These are phyloP conservation scores for Boletus huronensis DNA, from an alignment of 768 basidiomycete genomes.

Conservation along the genomic window DNA sequence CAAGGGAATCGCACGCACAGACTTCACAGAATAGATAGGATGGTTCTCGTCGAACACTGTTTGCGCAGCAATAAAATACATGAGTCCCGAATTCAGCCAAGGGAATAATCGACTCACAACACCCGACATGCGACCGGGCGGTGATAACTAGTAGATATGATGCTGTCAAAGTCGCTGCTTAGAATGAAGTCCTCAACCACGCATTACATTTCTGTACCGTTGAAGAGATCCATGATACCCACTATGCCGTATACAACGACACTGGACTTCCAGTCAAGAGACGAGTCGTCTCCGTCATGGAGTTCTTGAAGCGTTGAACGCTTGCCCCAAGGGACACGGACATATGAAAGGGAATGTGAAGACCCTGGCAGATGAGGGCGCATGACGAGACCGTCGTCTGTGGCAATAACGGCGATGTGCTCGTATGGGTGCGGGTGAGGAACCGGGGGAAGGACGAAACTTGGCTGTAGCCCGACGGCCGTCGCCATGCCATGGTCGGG, in stretches of 20 bases:
- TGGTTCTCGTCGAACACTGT: constrained; percentile 64
- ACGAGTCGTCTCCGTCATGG: constrained; percentile 31
- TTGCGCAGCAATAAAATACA: not conserved
- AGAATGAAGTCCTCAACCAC: constrained; percentile 3
- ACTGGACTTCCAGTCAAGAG: constrained; percentile 50
- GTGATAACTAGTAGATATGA: constrained; percentile 77
- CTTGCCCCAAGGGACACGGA: constrained; percentile 63
- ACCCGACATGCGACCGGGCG: constrained; percentile 57
- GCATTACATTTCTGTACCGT: constrained; percentile 42
- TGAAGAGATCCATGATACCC: constrained; percentile 68
- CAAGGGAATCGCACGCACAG: constrained; percentile 71
- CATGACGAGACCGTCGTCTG: constrained; percentile 62
- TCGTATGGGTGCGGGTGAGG: constrained; percentile 76
- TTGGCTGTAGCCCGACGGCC: constrained; percentile 48
- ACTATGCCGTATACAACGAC: constrained; percentile 73
- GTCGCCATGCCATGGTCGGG: constrained; percentile 9
- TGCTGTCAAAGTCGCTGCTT: constrained; percentile 39
- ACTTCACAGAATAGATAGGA: constrained; percentile 64
- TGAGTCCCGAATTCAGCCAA: constrained; percentile 6
- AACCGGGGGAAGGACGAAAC: constrained; percentile 59
- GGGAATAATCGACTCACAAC: constrained; percentile 44
- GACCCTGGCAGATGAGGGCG: constrained; percentile 47
- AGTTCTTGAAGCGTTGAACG: constrained; percentile 51
- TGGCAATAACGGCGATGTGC: constrained; percentile 58
- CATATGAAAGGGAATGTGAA: constrained; percentile 32